Evolutionary conservation across 768 basidiomycete genomes (phyloP).

Genomic region (Phaeotremella fagi): DNA sequence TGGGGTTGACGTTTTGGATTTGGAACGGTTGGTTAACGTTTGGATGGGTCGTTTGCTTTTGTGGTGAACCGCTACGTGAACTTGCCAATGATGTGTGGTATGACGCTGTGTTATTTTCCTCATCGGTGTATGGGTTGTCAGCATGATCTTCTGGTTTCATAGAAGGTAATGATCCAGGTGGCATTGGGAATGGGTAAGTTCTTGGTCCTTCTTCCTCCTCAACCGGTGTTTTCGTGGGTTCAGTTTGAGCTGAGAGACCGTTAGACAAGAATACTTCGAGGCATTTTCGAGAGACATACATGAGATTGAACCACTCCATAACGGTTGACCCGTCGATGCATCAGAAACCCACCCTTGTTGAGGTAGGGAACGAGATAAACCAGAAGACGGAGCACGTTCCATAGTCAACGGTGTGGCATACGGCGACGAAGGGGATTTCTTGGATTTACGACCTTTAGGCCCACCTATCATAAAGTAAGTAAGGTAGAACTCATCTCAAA

Average conservation of each 20-base stretch:
- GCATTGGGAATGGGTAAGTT: slow-evolving; percentile 37
- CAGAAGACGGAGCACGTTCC: no score
- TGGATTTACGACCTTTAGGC: neutral
- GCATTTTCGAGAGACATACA: no score
- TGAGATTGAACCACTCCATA: no score
- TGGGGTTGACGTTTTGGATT: no score
- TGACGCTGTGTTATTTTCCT: neutral
- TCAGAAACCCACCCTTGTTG: neutral
- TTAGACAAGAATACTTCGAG: neutral
- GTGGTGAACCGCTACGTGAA: neutral
- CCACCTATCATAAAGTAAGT: neutral
- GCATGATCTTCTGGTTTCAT: slow-evolving; percentile 7
- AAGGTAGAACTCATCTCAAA: no score
- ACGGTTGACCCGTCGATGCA: no score
- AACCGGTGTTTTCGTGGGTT: no score
- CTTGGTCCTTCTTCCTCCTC: slow-evolving; percentile 9
- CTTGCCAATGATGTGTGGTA: neutral
- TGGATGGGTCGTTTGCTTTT: neutral
- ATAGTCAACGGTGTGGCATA: neutral
- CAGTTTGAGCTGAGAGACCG: no score
- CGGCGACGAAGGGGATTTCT: neutral
- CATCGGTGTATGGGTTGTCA: neutral
- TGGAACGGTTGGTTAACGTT: neutral
- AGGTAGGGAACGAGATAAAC: neutral
- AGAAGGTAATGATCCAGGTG: slow-evolving; percentile 23